phyloP scores from a whole-genome alignment of 1,284 basidiomycete genomes.

The Lignosus rhinocerotis region DNA sequence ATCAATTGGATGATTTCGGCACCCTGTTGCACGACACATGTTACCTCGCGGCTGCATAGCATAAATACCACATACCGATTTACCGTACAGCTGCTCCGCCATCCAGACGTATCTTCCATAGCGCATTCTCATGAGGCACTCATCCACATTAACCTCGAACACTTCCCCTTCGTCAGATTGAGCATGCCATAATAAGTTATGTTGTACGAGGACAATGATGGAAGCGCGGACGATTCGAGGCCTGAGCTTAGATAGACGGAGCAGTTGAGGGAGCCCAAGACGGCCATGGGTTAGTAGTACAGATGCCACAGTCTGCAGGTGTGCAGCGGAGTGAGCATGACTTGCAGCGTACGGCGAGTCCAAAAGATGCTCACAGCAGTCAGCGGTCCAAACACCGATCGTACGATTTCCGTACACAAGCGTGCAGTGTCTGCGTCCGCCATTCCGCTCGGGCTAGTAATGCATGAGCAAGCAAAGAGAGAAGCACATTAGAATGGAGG shows the following conservation, averaged over 20 bases:
- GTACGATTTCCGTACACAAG: conserved; percentile 76
- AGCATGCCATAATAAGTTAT: conserved; percentile 88
- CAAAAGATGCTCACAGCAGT: conserved; percentile 58
- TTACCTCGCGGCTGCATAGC: background rate
- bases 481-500: background rate
- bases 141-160: conserved; percentile 76
- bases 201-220: conserved; percentile 86
- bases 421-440: conserved; percentile 69
- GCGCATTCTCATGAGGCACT: conserved; percentile 76
- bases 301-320: conserved; percentile 71
- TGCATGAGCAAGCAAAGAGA: background rate
- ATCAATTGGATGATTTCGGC: conserved; percentile 75
- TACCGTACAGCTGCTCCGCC: conserved; percentile 70
- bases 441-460: conserved; percentile 42
- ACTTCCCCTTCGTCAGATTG: conserved; percentile 73
- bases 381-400: conserved; percentile 78
- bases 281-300: conserved; percentile 85
- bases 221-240: conserved; percentile 71
- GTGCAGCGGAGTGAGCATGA: background rate
- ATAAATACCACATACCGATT: conserved; percentile 44
- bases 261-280: conserved; percentile 69
- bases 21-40: conserved; percentile 45
- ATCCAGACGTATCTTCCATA: conserved; percentile 82
- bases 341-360: background rate
- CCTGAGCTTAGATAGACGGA: conserved; percentile 68